These are phyloP conservation scores for Daedaleopsis sinensis DNA, from an alignment of 768 basidiomycete species.

Conservation along the genomic window DNA sequence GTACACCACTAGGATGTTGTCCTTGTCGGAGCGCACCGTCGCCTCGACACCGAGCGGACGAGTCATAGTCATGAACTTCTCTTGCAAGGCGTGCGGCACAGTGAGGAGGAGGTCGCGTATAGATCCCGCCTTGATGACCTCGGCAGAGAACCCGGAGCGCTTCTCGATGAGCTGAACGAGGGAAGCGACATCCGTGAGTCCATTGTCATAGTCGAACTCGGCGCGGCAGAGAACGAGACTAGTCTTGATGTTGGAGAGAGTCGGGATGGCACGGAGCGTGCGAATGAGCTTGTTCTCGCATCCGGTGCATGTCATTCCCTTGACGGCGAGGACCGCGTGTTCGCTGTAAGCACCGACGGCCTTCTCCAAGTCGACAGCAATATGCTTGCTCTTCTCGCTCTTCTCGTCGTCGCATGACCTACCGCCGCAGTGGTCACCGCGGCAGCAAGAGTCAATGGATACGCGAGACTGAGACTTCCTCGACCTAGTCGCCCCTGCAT, in stretches of 20 bases:
- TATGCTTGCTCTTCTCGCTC: slow-evolving; percentile 9
- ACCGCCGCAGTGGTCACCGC: slow-evolving; percentile 17
- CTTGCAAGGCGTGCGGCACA: slow-evolving; percentile 8
- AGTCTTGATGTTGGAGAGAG: slow-evolving; percentile 31
- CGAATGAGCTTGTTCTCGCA: slow-evolving; percentile 35
- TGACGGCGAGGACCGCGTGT: slow-evolving; percentile 29
- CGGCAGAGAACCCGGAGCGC: slow-evolving; percentile 31
- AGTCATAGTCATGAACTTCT: slow-evolving; percentile 14
- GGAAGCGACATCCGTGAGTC: slow-evolving; percentile 18
- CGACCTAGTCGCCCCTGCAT: background rate
- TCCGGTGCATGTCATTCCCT: slow-evolving; percentile 35
- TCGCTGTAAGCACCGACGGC: slow-evolving; percentile 1
- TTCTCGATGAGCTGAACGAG: slow-evolving; percentile 29
- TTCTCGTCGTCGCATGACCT: background rate
- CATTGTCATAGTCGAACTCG: slow-evolving; percentile 32
- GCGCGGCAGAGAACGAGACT: slow-evolving; percentile 33
- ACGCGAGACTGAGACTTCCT: slow-evolving; percentile 3
- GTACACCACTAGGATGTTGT: slow-evolving; percentile 22
- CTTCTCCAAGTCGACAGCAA: slow-evolving; percentile 20
- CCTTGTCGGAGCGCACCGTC: slow-evolving; percentile 15
- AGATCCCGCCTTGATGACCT: slow-evolving; percentile 22
- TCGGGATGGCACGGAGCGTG: slow-evolving; percentile 20
- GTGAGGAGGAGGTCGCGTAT: slow-evolving; percentile 20
- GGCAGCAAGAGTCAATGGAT: slow-evolving; percentile 22
- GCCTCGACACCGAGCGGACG: slow-evolving; percentile 24